These are phyloP conservation scores for Pluteus cervinus DNA, from an alignment of 768 basidiomycete genomes.

Conservation along the genomic window DNA sequence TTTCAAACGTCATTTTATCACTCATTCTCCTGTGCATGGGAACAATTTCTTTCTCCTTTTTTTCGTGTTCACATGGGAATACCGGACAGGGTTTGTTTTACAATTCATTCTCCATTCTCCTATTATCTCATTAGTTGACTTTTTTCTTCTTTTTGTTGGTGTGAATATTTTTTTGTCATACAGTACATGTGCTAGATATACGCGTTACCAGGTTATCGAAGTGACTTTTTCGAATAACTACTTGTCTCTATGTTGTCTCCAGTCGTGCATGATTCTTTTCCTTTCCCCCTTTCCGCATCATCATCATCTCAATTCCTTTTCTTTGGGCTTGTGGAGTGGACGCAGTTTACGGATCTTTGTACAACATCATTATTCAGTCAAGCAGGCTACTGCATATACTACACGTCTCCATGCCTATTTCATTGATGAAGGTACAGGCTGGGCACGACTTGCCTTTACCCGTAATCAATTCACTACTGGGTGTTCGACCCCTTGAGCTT, in stretches of 20 bases:
- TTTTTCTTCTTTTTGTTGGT: constrained; percentile 15
- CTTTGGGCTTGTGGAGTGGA: constrained; percentile 9
- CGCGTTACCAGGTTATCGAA: no score
- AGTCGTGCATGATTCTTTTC: no score
- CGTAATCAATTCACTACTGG: constrained; percentile 11
- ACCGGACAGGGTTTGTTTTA: constrained; percentile 15
- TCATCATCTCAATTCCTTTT: constrained; percentile 11
- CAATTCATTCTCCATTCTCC: no score
- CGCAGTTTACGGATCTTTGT: constrained; percentile 17
- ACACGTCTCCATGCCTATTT: constrained; percentile 34
- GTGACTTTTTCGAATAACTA: no score
- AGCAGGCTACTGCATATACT: constrained; percentile 41
- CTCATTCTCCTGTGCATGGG: constrained; percentile 18
- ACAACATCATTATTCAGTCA: constrained; percentile 21
- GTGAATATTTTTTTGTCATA: no score
- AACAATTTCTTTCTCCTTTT: constrained; percentile 12
- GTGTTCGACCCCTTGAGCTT: constrained; percentile 19
- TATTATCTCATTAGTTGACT: no score
- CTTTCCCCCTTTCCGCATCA: no score
- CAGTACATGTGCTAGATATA: no score
- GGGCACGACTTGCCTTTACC: constrained; percentile 37
- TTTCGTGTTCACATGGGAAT: constrained; percentile 21
- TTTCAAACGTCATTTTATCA: constrained; percentile 17
- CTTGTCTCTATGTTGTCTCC: no score
- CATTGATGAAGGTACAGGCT: constrained; percentile 56